Percentiles rank a stretch among this genome's conserved stretches.
phyloP scores from a whole-genome alignment of 768 basidiomycete species.

The Mycena albidolilacea region DNA sequence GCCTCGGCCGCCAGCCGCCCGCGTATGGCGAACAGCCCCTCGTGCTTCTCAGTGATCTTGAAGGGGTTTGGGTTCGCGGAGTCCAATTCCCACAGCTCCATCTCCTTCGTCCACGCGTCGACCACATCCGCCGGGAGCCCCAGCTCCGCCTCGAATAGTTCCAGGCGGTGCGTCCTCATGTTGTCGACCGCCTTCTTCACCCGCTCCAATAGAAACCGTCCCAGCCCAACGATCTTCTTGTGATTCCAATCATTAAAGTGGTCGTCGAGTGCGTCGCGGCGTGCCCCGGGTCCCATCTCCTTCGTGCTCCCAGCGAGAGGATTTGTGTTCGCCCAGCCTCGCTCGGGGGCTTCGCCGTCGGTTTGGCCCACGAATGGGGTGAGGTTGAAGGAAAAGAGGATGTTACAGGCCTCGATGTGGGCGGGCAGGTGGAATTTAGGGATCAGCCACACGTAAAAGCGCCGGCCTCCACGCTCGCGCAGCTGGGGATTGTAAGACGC shows the following conservation, averaged over 20 bases:
- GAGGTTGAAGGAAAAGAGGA: constrained; percentile 43
- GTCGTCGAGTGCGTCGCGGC: constrained; percentile 17
- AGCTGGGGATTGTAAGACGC: constrained; percentile 25
- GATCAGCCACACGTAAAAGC: constrained; percentile 35
- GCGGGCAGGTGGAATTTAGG: constrained; percentile 48
- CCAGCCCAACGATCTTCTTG: constrained; percentile 27
- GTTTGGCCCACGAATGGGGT: constrained; percentile 52
- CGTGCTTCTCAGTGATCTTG: constrained; percentile 5
- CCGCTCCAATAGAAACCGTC: constrained; percentile 1
- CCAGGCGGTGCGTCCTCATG: constrained; percentile 1
- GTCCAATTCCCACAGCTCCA: constrained; percentile 17
- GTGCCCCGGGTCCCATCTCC: constrained; percentile 53
- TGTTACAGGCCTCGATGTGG: constrained; percentile 39
- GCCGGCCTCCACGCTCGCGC: neutral
- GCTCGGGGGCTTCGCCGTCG: constrained; percentile 49
- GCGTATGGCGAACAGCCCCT: neutral
- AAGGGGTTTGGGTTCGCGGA: constrained; percentile 1
- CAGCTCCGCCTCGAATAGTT: constrained; percentile 1
- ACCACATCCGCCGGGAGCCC: neutral
- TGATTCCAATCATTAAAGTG: constrained; percentile 32
- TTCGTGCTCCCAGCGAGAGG: constrained; percentile 49
- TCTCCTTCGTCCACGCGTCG: neutral
- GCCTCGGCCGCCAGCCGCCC: neutral
- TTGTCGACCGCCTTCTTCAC: constrained; percentile 1
- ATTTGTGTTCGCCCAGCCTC: constrained; percentile 52